Base-by-base conservation (phyloP, 2,329 filamentous ascomycete genomes). In the Lachnellula willkommii region DNA sequence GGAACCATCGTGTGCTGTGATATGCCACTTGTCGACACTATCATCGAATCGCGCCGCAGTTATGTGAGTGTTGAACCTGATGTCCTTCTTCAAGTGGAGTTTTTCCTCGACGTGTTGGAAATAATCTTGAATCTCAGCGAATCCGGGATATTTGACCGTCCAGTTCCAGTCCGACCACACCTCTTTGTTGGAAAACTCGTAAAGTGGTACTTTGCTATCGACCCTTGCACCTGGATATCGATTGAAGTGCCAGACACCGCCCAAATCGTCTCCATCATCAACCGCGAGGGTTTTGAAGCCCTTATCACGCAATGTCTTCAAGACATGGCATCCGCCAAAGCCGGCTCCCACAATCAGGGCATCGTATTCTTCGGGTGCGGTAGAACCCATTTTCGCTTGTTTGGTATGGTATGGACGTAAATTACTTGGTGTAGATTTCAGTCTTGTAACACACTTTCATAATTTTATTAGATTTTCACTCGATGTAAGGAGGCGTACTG, bases 41-140 rank as follows among this genome's bases (percentile, higher is more conserved):
- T 20, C 26, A 8, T 62, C 14, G 22, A 60, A 65, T 17, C 55
- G 14, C 0, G 62, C 60, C 32, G 15, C 47, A 1, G 20, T 50
- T 4, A 65, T 57, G 4, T 52, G 54, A 3, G 32, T 61, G 5
- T 61, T 51, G 22, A 60, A 64, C 1, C 49, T 22, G 26, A 26
- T 42, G 35, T 65, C 59, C 22, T 83, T 84, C 65, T 77, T 81
- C 20, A 86, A 70, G 14, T 75, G 69, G 6, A 83, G 62, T 4
- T 78, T 74, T 54, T 78, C 78, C 53, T 83, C 82, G 17, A 83
- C 76, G 50, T 83, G 78, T n/a, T 82, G 75, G 64, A 86, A 86
- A 66, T 86, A 86, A 4, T 67, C 65, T 14, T 78, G 74, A 1
- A 86, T 71, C 46, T 86, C 78, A 28, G 73, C 59, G 26, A 75